Conservation (phyloP, 129 eudicot genomes). For the Lactuca sativa region DNA sequence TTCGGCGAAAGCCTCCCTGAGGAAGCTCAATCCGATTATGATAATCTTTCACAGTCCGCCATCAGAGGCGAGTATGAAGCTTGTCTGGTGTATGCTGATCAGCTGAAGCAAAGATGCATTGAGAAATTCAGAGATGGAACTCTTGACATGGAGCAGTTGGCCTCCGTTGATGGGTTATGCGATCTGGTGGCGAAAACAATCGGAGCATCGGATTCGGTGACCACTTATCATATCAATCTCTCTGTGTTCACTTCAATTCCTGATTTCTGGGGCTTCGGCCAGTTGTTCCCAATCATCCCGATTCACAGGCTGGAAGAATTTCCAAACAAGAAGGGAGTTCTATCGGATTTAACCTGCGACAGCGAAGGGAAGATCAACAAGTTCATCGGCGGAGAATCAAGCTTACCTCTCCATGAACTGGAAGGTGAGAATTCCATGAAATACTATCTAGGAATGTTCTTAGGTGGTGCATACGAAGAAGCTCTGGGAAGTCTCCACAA, state of each 20-base stretch:
- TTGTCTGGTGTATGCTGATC: constrained; percentile 70
- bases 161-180: constrained; percentile 82
- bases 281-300: constrained; percentile 83
- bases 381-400: constrained; percentile 87
- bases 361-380: constrained; percentile 92
- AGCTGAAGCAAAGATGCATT: constrained; percentile 73
- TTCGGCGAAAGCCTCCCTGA: constrained; percentile 54
- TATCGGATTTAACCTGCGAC: constrained; percentile 97
- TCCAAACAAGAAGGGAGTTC: constrained; percentile 60
- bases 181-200: constrained; percentile 68
- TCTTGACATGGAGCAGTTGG: constrained; percentile 76
- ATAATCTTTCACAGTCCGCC: constrained; percentile 58
- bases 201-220: constrained; percentile 63
- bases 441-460: constrained; percentile 91
- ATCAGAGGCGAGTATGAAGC: constrained; percentile 64
- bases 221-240: constrained; percentile 77
- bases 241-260: constrained; percentile 95
- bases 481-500: constrained; percentile 91
- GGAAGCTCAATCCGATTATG: constrained; percentile 68
- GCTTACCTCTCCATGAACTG: constrained; percentile 82
- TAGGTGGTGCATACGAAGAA: constrained; percentile 98
- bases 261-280: constrained; percentile 94
- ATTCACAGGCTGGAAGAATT: constrained; percentile 73
- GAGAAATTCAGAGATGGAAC: constrained; percentile 89
- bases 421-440: constrained; percentile 40